Base-by-base conservation (phyloP, 139 green algal species). In the Chlamydomonas schloesseri region DNA sequence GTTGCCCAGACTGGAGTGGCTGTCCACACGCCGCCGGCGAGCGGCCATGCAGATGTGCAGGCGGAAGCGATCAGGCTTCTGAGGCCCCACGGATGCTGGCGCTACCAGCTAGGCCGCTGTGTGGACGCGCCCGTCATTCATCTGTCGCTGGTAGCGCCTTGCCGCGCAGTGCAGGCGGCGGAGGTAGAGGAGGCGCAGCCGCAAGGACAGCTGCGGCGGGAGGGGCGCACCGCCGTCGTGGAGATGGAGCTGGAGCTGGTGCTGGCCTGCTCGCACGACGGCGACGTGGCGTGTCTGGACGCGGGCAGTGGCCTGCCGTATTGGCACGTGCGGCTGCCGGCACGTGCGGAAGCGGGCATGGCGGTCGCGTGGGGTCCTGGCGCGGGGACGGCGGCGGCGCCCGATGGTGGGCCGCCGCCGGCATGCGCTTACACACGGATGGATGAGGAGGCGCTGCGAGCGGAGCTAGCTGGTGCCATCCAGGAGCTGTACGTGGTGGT, bases 101-200 rank as follows among this genome's bases (percentile, higher is more conserved):
- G 80, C 46, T 79, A 84, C 37, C 62, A 28, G 11, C 72, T 87
- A 20, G 79, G 86, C 2, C 60, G 79, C 9, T 90, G 86, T 37
- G 69, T 90, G 20, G 86, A 90, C 42, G 86, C 86, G 3, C 86
- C 86, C 18, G 81, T 87, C 28, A 60, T 90, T 34, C n/a, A 68
- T 26, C 33, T 83, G 26, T 34, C 20, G 21, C 31, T 87, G 5
- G n/a, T n/a, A n/a, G n/a, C 14, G 15, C 53, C 53, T 58, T 13
- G 13, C 13, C 13, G 13, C 53, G 15, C 13, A 58, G 53, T 15
- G 13, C 53, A 15, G 53, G 53, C 13, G 53, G 53, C 53, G 13
- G 13, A 58, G 53, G 13, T 13, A 15, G 13, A 58, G 53, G 53
- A 15, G 20, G 55, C 46, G 28, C 24, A 46, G 36, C 76, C 50